These are phyloP conservation scores for Aspergillus versicolor DNA, from an alignment of 2,329 filamentous ascomycete species.

Conservation along the genomic window DNA sequence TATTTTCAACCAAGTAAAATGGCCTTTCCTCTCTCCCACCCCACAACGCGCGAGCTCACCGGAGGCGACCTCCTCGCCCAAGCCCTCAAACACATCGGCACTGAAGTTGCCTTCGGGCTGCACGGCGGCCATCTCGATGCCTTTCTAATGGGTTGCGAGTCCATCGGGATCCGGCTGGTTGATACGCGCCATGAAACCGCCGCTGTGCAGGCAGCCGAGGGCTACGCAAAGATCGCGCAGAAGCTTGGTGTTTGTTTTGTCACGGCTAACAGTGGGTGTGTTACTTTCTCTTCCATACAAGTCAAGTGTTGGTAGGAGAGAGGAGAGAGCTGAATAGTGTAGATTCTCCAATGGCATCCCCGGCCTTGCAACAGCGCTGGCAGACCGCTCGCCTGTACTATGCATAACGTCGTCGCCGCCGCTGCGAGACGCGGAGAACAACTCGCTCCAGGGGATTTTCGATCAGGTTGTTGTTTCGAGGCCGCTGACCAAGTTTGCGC, in stretches of 20 bases:
- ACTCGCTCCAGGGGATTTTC: conserved; percentile 48
- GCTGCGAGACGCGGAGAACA: conserved; percentile 47
- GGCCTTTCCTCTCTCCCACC: conserved; percentile 22
- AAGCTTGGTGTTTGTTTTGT: conserved; percentile 49
- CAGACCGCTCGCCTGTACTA: conserved; percentile 47
- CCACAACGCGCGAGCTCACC: conserved; percentile 40
- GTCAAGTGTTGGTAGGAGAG: background rate
- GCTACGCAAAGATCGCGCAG: conserved; percentile 46
- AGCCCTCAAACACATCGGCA: conserved; percentile 42
- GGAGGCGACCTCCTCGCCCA: conserved; percentile 50
- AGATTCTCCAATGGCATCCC: conserved; percentile 49
- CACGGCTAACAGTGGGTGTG: conserved; percentile 50
- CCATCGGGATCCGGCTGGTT: conserved; percentile 42
- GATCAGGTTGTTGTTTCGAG: conserved; percentile 48
- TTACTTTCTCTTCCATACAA: background rate
- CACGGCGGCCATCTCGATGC: conserved; percentile 52
- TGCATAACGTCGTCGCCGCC: conserved; percentile 48
- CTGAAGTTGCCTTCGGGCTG: conserved; percentile 47
- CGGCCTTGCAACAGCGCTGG: conserved; percentile 47
- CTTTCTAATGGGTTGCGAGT: conserved; percentile 46
- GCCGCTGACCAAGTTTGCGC: conserved; percentile 48
- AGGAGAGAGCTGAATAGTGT: background rate
- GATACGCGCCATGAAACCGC: conserved; percentile 51
- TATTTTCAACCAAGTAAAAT: conserved; percentile 5
- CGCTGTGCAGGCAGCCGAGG: conserved; percentile 50